Evolutionary conservation across 192 early-diverging fungal genomes (phyloP), one percentile per base, ranked within the genome.

Genomic region (Rhizoclosmatium sp.): DNA sequence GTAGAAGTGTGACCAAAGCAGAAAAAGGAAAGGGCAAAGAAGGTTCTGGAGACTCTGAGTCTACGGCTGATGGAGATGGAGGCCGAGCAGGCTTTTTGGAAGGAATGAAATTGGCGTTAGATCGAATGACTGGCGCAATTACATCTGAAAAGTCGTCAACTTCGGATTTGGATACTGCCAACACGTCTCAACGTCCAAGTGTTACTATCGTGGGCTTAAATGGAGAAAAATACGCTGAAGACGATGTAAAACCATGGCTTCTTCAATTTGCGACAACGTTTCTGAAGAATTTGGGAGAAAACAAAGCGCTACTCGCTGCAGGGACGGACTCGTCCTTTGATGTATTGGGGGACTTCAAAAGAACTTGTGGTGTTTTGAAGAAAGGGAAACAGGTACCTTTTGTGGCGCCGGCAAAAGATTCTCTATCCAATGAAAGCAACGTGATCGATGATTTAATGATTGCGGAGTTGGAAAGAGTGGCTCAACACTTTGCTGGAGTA

Each of bases 81-180:
- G 21, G 9, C 9, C 3, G 4, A 4, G 59, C 40, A 60, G 46
- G 62, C 4, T 66, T 76, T 21, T 66, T 76, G 48, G 75, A 76
- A 41, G 75, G 78, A 1, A 82, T 86, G 82, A 68, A 78, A 39
- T 77, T 47, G 46, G 60, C 80, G 58, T 40, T 86, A 42, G 85
- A 82, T 16, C 40, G 81, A 31, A 66, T 86, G 56, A 68, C 62
- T 9, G 65, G 81, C 3, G 61, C 19, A 12, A 47, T 61, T 67
- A 44, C 47, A 58, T n/a, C 40, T 47, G 4, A 10, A 7, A 46
- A 1, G 31, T 45, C 41, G 19, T 47, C 78, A 9, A 23, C 64
- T 31, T 41, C 45, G 14, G 23, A 9, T 49, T n/a, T 19, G 4
- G n/a, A 16, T 14, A 39, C 54, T 16, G 44, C n/a, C 51, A 9